Conservation (phyloP, 2,329 filamentous ascomycete genomes). For the Fusarium algeriense region DNA sequence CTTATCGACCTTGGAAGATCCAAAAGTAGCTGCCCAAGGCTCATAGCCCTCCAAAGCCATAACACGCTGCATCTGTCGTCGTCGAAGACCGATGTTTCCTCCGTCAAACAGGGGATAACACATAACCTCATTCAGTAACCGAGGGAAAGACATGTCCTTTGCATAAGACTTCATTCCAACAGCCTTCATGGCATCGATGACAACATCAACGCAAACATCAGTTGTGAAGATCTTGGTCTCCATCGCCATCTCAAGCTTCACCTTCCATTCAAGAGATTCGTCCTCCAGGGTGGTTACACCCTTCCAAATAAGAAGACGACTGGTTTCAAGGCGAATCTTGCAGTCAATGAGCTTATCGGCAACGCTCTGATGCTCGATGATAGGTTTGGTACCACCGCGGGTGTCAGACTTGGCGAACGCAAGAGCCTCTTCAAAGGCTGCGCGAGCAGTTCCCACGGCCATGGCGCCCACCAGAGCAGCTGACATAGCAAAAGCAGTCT, state of each 20-base stretch:
- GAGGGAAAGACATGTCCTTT: neutral
- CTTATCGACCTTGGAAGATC: neutral
- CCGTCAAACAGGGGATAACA: constrained; percentile 18
- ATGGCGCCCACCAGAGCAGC: constrained; percentile 11
- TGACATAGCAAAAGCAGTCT: constrained; percentile 5
- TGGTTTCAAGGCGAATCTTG: neutral
- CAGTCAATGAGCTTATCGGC: constrained; percentile 20
- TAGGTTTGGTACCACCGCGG: constrained; percentile 2
- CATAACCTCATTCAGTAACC: neutral
- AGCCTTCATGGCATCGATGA: constrained; percentile 5
- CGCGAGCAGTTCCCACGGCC: constrained; percentile 6
- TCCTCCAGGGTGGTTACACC: neutral
- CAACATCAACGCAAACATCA: neutral
- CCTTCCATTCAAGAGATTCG: neutral
- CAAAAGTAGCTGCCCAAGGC: neutral
- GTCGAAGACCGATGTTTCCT: constrained; percentile 7
- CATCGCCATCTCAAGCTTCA: constrained; percentile 5
- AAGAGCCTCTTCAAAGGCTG: constrained; percentile 1
- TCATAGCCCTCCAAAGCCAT: neutral
- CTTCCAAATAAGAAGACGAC: neutral
- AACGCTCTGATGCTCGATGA: constrained; percentile 14
- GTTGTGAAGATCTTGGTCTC: constrained; percentile 15
- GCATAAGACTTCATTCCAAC: constrained; percentile 12
- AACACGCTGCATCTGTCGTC: constrained; percentile 6
- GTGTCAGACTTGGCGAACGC: constrained; percentile 6